Conservation (phyloP, 176 grass and related monocot genomes). For the Oryza meyeriana region DNA sequence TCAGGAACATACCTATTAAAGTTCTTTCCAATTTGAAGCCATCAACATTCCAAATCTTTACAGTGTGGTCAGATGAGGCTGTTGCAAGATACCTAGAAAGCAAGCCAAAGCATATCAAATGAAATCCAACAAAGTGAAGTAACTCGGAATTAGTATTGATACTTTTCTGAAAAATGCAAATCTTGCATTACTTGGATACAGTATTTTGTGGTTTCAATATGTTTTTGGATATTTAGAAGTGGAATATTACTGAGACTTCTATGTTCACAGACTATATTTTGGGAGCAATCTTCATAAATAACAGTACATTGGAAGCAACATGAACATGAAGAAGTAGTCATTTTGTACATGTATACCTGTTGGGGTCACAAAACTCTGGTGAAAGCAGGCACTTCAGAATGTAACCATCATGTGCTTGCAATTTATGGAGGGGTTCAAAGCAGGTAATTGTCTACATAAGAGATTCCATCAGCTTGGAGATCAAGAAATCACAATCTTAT, state of each 20-base stretch:
- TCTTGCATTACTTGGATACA: neutral
- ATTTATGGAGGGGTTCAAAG: constrained; percentile 72
- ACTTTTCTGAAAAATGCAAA: neutral
- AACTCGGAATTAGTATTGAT: neutral
- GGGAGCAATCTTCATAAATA: neutral
- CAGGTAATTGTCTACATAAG: constrained; percentile 64
- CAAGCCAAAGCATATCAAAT: neutral
- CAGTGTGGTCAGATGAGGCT: constrained; percentile 82
- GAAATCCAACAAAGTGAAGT: neutral
- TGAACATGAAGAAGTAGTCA: neutral
- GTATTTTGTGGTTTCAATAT: neutral
- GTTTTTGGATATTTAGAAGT: neutral
- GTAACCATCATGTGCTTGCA: constrained; percentile 87
- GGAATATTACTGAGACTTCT: neutral
- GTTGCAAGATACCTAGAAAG: constrained; percentile 90
- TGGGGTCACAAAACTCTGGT: constrained; percentile 87
- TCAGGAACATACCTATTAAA: constrained; percentile 52
- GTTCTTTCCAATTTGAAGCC: constrained; percentile 92
- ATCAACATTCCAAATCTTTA: constrained; percentile 98
- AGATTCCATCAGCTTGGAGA: constrained; percentile 14
- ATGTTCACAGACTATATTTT: constrained; percentile 1
- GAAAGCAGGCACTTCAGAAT: constrained; percentile 94
- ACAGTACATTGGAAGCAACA: neutral
- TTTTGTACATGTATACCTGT: constrained; percentile 43
- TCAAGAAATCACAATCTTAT: neutral